Base-by-base conservation (phyloP, 2,329 filamentous ascomycete species). In the Mycosphaerella arachidis region DNA sequence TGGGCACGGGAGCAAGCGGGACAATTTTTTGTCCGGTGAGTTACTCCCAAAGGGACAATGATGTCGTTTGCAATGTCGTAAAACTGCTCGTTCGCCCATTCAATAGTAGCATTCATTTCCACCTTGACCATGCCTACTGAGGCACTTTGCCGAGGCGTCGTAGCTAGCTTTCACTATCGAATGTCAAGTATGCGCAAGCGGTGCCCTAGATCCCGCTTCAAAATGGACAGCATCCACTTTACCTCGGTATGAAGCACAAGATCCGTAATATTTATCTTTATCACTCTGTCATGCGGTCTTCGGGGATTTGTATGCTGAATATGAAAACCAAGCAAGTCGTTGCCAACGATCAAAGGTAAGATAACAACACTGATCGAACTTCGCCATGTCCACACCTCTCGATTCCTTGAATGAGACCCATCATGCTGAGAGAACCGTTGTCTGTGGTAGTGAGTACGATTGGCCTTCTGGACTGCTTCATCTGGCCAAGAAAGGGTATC, bases 121-220 rank as follows among this genome's bases (percentile, higher is more conserved):
- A 75, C 65, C 30, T 69, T 67, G 46, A 57, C 75, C 48, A 78
- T 76, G 1, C 71, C 76, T 3, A 78, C 64, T 4, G 76, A 74
- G 5, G 74, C 70, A 9, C 70, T 63, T 51, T 75, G 71, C 75
- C 75, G 63, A 78, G 74, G 9, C 72, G 68, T 43, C 73, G 69
- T 27, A 78, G 73, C n/a, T 70, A 60, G 1, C 71, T 67, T 50
- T 77, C 75, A 9, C 69, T 72, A 4, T 67, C 63, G 6, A 48
- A 64, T 35, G 31, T 35, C 31, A 6, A 35, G 31, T 35, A 35
- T 35, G 31, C 31, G 31, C 31, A 6, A 12, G 6, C 31, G 31
- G 16, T 37, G n/a, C 35, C 46, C 29, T 16, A 58, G 58, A 35
- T 62, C 55, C 40, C 63, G 60, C n/a, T 53, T 53, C 0, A 63